phyloP scores from a whole-genome alignment of 192 early-diverging fungal species.

The Mortierella hygrophila region DNA sequence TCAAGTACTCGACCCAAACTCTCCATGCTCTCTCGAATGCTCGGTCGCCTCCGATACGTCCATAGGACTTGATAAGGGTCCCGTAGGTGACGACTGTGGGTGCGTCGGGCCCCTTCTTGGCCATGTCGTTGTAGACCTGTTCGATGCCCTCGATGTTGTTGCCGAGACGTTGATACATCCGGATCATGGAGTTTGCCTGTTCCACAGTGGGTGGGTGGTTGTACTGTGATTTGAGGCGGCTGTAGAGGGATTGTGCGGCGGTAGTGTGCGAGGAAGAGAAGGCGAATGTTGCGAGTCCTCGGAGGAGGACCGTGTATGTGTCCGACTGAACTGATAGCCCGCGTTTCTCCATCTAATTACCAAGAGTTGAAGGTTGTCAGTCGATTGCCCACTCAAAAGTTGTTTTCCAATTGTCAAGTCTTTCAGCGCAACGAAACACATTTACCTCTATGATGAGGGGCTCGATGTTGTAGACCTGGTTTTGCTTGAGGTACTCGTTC shows the following conservation, averaged over 20 bases:
- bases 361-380: no score
- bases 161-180: slow-evolving; percentile 37
- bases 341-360: slow-evolving; percentile 45
- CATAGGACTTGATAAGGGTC: slow-evolving; percentile 47
- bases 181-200: slow-evolving; percentile 55
- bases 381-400: no score
- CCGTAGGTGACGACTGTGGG: slow-evolving; percentile 55
- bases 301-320: slow-evolving; percentile 50
- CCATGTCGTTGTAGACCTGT: slow-evolving; percentile 38
- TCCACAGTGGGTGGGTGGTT: slow-evolving; percentile 16
- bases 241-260: slow-evolving; percentile 41
- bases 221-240: slow-evolving; percentile 20
- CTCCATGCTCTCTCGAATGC: slow-evolving; percentile 48
- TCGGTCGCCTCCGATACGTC: slow-evolving; percentile 36
- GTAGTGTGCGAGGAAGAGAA: slow-evolving; percentile 29
- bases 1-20: slow-evolving; percentile 47
- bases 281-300: slow-evolving; percentile 37
- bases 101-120: slow-evolving; percentile 28
- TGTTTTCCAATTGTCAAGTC: no score
- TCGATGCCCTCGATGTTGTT: slow-evolving; percentile 22
- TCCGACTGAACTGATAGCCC: slow-evolving; percentile 29
- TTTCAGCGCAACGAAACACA: neutral
- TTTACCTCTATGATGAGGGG: neutral
- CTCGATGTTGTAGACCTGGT: neutral
- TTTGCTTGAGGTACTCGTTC: neutral